Conservation (phyloP, 768 basidiomycete species). For the Pholiota conissans region DNA sequence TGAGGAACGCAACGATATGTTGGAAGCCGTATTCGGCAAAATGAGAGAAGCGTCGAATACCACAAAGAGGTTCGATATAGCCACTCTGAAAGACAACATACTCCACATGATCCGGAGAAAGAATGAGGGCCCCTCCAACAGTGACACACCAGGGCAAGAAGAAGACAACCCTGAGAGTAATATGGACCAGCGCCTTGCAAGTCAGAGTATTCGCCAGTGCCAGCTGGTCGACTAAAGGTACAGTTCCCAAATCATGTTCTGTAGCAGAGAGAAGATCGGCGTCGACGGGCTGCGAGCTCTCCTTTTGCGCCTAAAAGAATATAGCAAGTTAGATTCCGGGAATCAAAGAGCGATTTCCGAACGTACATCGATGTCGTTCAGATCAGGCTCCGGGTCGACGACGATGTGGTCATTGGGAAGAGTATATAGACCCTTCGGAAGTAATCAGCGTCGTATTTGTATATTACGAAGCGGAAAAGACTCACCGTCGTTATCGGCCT, state of each 20-base stretch:
- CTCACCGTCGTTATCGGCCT: conserved; percentile 12
- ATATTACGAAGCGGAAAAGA: not conserved
- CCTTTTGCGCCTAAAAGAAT: not conserved
- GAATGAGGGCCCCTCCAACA: conserved; percentile 41
- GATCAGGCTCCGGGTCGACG: conserved; percentile 15
- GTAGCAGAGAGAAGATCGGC: not conserved
- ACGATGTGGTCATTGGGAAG: conserved; percentile 28
- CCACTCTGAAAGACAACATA: conserved; percentile 35
- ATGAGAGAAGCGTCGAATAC: conserved; percentile 41
- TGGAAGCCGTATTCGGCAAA: conserved; percentile 38
- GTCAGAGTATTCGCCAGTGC: conserved; percentile 7
- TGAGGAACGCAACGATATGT: conserved; percentile 37
- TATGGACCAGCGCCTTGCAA: conserved; percentile 14
- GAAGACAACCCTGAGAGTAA: conserved; percentile 25
- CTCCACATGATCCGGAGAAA: conserved; percentile 37
- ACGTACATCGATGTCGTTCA: conserved; percentile 7
- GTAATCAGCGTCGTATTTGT: not conserved
- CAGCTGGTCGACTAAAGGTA: conserved; percentile 5
- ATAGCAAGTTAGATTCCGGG: too few species aligned
- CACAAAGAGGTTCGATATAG: conserved; percentile 25
- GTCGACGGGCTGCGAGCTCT: not conserved
- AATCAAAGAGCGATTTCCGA: not conserved
- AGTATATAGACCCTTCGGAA: conserved; percentile 28
- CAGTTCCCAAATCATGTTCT: not conserved
- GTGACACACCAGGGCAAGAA: conserved; percentile 48